These are phyloP conservation scores for Bonnemaisonia californica DNA, from an alignment of 31 red algal genomes.

Conservation along the genomic window DNA sequence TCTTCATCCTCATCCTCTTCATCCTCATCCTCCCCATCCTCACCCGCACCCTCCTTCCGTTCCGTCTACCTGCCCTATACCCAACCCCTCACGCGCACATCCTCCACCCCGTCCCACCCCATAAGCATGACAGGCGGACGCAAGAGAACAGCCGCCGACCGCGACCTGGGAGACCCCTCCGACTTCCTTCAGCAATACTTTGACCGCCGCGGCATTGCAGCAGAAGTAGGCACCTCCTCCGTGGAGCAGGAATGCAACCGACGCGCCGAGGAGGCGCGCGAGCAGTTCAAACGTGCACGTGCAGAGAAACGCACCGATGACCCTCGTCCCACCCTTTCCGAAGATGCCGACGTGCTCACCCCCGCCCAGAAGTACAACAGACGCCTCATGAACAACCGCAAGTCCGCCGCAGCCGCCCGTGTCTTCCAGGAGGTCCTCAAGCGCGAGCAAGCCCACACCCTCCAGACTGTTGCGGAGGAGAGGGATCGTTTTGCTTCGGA, in stretches of 20 bases:
- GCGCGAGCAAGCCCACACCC: slow-evolving; percentile 1
- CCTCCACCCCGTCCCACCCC: not conserved
- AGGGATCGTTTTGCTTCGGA: not conserved
- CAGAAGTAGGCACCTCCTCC: not conserved
- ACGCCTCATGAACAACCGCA: slow-evolving; percentile 14
- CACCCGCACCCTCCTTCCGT: no score
- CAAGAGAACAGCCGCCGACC: not conserved
- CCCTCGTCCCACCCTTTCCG: not conserved
- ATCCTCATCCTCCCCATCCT: no score
- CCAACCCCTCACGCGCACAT: not conserved
- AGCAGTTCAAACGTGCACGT: slow-evolving; percentile 5
- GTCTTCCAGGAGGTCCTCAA: slow-evolving; percentile 14
- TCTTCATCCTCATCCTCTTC: no score
- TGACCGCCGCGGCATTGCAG: slow-evolving; percentile 1
- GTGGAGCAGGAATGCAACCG: slow-evolving; percentile 5
- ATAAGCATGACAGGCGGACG: not conserved
- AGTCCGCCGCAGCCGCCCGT: slow-evolving; percentile 16
- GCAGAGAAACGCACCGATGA: slow-evolving; percentile 4
- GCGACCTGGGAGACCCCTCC: not conserved
- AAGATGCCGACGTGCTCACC: not conserved
- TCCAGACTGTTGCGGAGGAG: not conserved
- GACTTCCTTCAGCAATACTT: slow-evolving; percentile 11
- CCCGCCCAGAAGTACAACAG: slow-evolving; percentile 12
- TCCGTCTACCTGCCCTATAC: no score
- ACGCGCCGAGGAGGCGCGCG: slow-evolving; percentile 10